Evolutionary conservation across 257 asterid genomes (phyloP).

Genomic region (Primulina huaijiensis): DNA sequence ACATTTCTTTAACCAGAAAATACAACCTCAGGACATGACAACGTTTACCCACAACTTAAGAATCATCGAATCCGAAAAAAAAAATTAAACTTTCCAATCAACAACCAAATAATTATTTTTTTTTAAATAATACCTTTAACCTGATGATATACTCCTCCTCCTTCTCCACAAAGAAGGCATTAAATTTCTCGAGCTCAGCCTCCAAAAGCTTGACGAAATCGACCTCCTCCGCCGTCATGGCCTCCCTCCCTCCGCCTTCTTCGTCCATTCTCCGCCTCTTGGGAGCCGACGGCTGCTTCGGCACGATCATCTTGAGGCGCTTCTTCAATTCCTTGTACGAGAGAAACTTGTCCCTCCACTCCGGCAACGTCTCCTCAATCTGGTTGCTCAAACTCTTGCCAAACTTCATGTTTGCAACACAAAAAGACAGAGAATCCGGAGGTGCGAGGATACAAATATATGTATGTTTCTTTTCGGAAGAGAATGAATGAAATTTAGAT

Average conservation of each 20-base stretch:
- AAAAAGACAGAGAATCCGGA: background rate
- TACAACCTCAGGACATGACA: no score
- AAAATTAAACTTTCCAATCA: no score
- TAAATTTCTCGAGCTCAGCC: constrained; percentile 90
- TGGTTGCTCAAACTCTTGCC: constrained; percentile 88
- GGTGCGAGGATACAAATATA: no score
- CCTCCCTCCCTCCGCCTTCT: constrained; percentile 32
- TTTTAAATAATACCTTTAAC: constrained; percentile 50
- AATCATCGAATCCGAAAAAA: no score
- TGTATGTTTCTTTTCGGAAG: background rate
- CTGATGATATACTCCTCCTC: constrained; percentile 86
- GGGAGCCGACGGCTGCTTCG: constrained; percentile 38
- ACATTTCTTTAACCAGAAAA: no score
- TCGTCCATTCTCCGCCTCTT: constrained; percentile 53
- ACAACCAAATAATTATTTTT: background rate
- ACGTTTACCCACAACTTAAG: no score
- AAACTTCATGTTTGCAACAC: constrained; percentile 52
- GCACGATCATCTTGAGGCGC: constrained; percentile 65
- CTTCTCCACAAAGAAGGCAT: constrained; percentile 76
- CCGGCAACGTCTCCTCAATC: constrained; percentile 91
- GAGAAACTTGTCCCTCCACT: constrained; percentile 90
- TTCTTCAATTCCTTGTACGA: constrained; percentile 91
- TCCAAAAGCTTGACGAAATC: constrained; percentile 72
- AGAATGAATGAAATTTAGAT: constrained; percentile 19
- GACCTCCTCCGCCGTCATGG: constrained; percentile 66